phyloP scores from a whole-genome alignment of 1,284 basidiomycete genomes.

The Rhodofomes roseus region DNA sequence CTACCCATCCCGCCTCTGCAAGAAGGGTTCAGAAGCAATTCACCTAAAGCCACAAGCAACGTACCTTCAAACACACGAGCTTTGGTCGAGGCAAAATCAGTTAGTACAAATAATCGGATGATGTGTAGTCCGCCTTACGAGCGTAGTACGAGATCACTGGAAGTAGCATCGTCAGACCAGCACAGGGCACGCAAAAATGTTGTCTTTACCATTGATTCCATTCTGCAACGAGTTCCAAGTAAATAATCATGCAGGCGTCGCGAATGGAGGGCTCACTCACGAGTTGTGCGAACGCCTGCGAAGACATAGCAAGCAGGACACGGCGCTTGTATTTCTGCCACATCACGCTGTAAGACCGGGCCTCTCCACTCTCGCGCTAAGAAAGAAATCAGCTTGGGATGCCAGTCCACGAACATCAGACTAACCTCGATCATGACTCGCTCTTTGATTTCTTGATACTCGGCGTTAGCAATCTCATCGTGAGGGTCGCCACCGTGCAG shows the following conservation, averaged over 20 bases:
- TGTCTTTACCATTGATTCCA: constrained; percentile 76
- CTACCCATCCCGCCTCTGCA: constrained; percentile 93
- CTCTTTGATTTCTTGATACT: constrained; percentile 92
- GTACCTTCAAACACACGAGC: constrained; percentile 83
- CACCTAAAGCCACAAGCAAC: constrained; percentile 16
- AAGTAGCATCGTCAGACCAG: constrained; percentile 3
- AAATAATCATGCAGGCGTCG: background rate
- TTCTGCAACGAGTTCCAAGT: constrained; percentile 45
- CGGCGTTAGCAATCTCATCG: constrained; percentile 70
- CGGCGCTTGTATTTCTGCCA: constrained; percentile 88
- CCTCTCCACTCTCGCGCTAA: constrained; percentile 73
- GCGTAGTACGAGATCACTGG: constrained; percentile 94
- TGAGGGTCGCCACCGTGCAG: constrained; percentile 85
- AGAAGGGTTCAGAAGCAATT: constrained; percentile 11
- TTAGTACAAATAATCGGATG: constrained; percentile 5
- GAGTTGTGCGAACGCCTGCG: constrained; percentile 93
- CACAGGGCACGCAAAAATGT: background rate
- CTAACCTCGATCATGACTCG: constrained; percentile 79
- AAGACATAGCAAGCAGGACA: constrained; percentile 95
- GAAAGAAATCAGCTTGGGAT: background rate
- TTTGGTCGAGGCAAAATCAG: constrained; percentile 26
- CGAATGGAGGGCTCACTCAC: constrained; percentile 40
- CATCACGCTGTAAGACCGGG: constrained; percentile 79
- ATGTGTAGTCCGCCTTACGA: constrained; percentile 46
- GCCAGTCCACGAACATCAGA: background rate